phyloP scores from a whole-genome alignment of 2,329 filamentous ascomycete species.

The Exserohilum turcica region DNA sequence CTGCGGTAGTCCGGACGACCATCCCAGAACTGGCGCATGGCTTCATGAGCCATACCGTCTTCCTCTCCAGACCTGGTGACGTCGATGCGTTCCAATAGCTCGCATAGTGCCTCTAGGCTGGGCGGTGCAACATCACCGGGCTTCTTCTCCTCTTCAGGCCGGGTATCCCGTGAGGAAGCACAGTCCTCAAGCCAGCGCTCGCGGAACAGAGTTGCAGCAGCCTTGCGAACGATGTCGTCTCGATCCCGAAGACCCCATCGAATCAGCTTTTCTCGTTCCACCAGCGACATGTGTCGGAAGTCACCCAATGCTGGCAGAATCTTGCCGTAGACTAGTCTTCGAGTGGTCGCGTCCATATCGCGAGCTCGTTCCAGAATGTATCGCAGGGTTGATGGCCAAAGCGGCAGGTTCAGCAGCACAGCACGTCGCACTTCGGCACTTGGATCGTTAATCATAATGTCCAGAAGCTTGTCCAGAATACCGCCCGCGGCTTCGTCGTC shows the following conservation, averaged over 20 bases:
- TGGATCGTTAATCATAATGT: slow-evolving; percentile 90
- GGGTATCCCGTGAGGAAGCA: slow-evolving; percentile 67
- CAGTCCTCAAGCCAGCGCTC: slow-evolving; percentile 99
- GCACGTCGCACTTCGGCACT: slow-evolving; percentile 91
- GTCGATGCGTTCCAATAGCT: slow-evolving; percentile 92
- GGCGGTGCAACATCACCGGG: slow-evolving; percentile 50
- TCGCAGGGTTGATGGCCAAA: slow-evolving; percentile 79
- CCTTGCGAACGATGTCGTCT: slow-evolving; percentile 92
- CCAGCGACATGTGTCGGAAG: slow-evolving; percentile 89
- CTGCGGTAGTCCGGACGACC: slow-evolving; percentile 83
- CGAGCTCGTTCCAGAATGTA: slow-evolving; percentile 88
- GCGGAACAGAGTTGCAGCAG: slow-evolving; percentile 84
- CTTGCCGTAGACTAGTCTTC: slow-evolving; percentile 83
- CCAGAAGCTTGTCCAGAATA: slow-evolving; percentile 80
- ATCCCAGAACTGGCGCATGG: slow-evolving; percentile 96
- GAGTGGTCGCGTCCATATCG: slow-evolving; percentile 83
- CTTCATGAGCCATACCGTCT: slow-evolving; percentile 87
- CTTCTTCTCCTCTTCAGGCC: slow-evolving; percentile 60
- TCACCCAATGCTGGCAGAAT: slow-evolving; percentile 88
- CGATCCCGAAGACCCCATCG: slow-evolving; percentile 93
- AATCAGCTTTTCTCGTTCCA: slow-evolving; percentile 92
- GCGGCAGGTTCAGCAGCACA: slow-evolving; percentile 86
- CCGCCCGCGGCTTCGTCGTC: slow-evolving; percentile 69
- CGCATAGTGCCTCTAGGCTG: slow-evolving; percentile 81
- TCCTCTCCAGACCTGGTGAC: slow-evolving; percentile 88